Percentiles rank a stretch among this genome's conserved stretches.
Conservation (phyloP, 2,329 filamentous ascomycete genomes). For the Fusarium coicis region DNA sequence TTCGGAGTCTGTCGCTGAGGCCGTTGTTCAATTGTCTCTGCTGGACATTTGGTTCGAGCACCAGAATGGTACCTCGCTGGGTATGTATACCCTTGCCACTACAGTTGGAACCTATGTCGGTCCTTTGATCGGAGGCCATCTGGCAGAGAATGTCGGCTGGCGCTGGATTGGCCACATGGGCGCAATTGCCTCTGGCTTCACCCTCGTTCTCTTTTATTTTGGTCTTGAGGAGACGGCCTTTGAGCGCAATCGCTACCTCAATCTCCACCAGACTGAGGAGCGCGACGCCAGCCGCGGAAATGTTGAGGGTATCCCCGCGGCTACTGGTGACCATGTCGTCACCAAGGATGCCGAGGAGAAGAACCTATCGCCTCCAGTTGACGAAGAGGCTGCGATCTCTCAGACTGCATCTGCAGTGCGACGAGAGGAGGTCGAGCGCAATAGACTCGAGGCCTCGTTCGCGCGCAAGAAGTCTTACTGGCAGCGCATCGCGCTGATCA, state of each 20-base stretch:
- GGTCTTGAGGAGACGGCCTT: constrained; percentile 64
- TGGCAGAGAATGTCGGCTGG: constrained; percentile 62
- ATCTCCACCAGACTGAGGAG: constrained; percentile 26
- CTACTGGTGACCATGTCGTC: neutral
- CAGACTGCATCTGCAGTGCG: constrained; percentile 28
- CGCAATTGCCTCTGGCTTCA: constrained; percentile 59
- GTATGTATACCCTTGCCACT: constrained; percentile 65
- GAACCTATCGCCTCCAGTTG: neutral
- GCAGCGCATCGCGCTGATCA: constrained; percentile 66
- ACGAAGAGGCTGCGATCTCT: constrained; percentile 16
- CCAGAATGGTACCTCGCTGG: constrained; percentile 63
- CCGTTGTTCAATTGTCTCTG: constrained; percentile 66
- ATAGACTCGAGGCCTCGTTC: constrained; percentile 39
- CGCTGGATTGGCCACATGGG: constrained; percentile 65
- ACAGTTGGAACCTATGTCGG: constrained; percentile 67
- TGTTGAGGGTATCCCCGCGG: constrained; percentile 29
- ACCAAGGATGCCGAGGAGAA: constrained; percentile 21
- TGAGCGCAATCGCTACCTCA: constrained; percentile 54
- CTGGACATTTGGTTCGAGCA: constrained; percentile 69
- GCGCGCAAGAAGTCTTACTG: constrained; percentile 60
- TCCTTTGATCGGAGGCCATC: constrained; percentile 62
- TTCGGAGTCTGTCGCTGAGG: constrained; percentile 66
- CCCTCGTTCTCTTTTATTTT: constrained; percentile 61
- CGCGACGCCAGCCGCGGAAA: constrained; percentile 2
- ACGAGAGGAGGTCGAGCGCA: constrained; percentile 28